Conservation (phyloP, 805 yeast genomes). For the Jamesozyma lodderae region DNA sequence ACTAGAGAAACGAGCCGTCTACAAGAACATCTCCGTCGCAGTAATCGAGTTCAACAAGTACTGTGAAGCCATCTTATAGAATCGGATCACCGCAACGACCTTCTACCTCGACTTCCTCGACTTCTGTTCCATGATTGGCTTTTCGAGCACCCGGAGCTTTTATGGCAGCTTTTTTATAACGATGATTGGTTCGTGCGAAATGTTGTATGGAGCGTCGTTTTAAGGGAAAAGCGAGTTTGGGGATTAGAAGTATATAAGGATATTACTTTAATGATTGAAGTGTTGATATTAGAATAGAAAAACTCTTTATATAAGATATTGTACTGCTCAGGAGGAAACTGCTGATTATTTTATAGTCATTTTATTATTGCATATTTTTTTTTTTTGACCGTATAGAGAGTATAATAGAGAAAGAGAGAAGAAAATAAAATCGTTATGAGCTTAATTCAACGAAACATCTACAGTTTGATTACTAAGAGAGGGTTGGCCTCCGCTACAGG, state of each 20-base stretch:
- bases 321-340: no score
- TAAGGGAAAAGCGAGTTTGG: no score
- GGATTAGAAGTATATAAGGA: no score
- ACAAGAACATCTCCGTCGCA: slow-evolving; percentile 67
- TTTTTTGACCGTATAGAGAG: no score
- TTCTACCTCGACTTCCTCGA: not conserved
- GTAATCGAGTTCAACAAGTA: slow-evolving; percentile 70
- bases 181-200: not conserved
- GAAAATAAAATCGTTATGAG: not conserved
- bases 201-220: no score
- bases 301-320: no score
- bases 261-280: no score
- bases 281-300: no score
- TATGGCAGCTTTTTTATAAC: not conserved
- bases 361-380: no score
- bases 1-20: slow-evolving; percentile 53
- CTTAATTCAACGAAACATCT: not conserved
- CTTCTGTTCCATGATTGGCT: not conserved
- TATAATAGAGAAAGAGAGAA: no score
- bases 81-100: not conserved
- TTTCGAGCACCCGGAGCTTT: not conserved
- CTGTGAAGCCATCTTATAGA: slow-evolving; percentile 42
- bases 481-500: slow-evolving; percentile 30
- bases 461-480: slow-evolving; percentile 8
- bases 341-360: no score